phyloP scores from a whole-genome alignment of 371 early-diverging fungal species.

The Rhizopus delemar region DNA sequence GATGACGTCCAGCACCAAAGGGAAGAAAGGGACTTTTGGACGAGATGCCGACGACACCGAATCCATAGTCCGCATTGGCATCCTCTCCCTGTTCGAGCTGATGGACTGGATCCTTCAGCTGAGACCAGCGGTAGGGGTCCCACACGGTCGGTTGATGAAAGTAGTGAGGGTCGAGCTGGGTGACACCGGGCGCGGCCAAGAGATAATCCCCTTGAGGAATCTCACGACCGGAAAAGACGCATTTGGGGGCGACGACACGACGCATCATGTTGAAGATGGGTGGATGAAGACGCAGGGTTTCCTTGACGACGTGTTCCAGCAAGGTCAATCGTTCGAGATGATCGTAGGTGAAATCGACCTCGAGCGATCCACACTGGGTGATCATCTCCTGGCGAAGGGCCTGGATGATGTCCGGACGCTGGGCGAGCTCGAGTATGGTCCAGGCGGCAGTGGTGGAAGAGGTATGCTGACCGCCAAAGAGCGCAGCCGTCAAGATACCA shows the following conservation, averaged over 20 bases:
- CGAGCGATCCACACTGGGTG: conserved; percentile 60
- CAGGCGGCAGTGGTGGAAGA: conserved; percentile 93
- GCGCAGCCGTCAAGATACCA: conserved; percentile 92
- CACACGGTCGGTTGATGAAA: conserved; percentile 80
- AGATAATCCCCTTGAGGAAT: conserved; percentile 91
- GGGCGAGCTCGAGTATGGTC: conserved; percentile 86
- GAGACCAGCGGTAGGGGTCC: conserved; percentile 83
- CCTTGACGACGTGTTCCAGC: conserved; percentile 84
- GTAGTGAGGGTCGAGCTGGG: conserved; percentile 74
- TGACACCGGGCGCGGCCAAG: conserved; percentile 81
- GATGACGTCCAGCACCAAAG: conserved; percentile 97
- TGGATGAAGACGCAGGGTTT: conserved; percentile 90
- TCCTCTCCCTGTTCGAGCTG: conserved; percentile 58
- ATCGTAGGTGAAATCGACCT: conserved; percentile 72
- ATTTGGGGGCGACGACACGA: conserved; percentile 76
- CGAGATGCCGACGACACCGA: conserved; percentile 78
- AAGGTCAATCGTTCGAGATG: conserved; percentile 70
- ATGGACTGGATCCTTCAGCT: conserved; percentile 48
- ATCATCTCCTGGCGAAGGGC: conserved; percentile 69
- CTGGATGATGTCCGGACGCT: conserved; percentile 64
- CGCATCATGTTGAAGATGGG: conserved; percentile 95
- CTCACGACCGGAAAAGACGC: conserved; percentile 67
- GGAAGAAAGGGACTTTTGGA: conserved; percentile 85
- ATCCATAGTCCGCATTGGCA: conserved; percentile 82
- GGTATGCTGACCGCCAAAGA: conserved; percentile 98